A percentile compares a stretch with the other conserved stretches of the same genome.
Conservation (phyloP, 768 basidiomycete species). For the Rhodosporidiobolus sp. region DNA sequence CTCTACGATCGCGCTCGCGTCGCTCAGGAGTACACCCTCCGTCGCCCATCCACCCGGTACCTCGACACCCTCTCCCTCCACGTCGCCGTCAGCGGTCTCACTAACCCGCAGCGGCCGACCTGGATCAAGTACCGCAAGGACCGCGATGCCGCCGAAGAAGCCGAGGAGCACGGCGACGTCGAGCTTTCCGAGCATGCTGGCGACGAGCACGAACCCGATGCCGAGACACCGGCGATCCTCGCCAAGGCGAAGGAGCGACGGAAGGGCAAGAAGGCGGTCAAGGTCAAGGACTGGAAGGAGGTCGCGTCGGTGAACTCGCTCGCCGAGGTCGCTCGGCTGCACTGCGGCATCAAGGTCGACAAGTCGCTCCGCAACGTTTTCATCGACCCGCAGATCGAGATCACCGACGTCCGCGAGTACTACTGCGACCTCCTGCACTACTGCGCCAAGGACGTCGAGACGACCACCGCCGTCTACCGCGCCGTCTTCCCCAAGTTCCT, state of each 20-base stretch:
- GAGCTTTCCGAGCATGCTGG: slow-evolving; percentile 47
- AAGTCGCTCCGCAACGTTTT: slow-evolving; percentile 76
- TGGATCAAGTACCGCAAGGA: slow-evolving; percentile 84
- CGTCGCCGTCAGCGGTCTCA: slow-evolving; percentile 88
- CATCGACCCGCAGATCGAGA: slow-evolving; percentile 53
- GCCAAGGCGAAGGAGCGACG: not conserved
- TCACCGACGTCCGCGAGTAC: slow-evolving; percentile 51
- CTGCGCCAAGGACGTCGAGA: slow-evolving; percentile 76
- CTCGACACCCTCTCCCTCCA: slow-evolving; percentile 94
- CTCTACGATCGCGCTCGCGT: slow-evolving; percentile 86
- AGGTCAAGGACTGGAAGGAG: slow-evolving; percentile 69
- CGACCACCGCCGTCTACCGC: slow-evolving; percentile 76
- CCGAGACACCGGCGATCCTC: not conserved
- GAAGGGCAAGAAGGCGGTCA: slow-evolving; percentile 19
- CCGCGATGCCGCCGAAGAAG: slow-evolving; percentile 48
- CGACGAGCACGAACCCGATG: slow-evolving; percentile 23
- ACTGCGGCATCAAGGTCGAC: slow-evolving; percentile 75
- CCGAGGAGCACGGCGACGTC: not conserved
- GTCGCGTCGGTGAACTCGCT: slow-evolving; percentile 88
- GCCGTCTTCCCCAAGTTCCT: slow-evolving; percentile 78
- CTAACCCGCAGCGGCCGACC: slow-evolving; percentile 85
- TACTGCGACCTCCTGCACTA: slow-evolving; percentile 64
- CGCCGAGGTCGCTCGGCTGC: slow-evolving; percentile 82
- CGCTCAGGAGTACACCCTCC: slow-evolving; percentile 73
- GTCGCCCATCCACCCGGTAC: slow-evolving; percentile 69